Conservation (phyloP, 352 stramenopile species). For the Aphanomyces astaci region DNA sequence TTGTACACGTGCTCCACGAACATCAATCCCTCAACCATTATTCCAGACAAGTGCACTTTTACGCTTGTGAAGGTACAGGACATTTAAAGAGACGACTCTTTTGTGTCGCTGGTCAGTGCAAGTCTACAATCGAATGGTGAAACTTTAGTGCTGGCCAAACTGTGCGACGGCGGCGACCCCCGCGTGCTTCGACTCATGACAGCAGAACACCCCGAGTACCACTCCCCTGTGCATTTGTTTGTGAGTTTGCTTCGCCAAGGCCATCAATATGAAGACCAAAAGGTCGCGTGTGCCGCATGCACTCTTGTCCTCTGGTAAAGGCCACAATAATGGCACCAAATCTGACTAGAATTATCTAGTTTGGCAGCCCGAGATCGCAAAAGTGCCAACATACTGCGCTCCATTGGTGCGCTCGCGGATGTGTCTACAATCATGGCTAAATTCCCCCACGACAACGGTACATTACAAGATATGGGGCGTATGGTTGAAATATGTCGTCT, state of each 20-base stretch:
- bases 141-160: constrained; percentile 47
- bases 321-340: not conserved
- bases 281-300: constrained; percentile 61
- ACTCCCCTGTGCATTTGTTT: constrained; percentile 55
- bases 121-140: not conserved
- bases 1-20: constrained; percentile 58
- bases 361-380: constrained; percentile 48
- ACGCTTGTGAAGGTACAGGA: constrained; percentile 55
- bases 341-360: constrained; percentile 19
- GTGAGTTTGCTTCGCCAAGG: constrained; percentile 65
- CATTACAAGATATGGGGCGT: too few species aligned
- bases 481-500: too few species aligned
- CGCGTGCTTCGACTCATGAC: constrained; percentile 48
- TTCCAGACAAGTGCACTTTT: constrained; percentile 78
- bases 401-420: constrained; percentile 52
- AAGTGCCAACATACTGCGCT: constrained; percentile 42
- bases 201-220: constrained; percentile 29
- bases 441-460: constrained; percentile 43
- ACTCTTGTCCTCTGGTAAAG: constrained; percentile 64
- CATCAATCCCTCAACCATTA: constrained; percentile 79
- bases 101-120: too few species aligned
- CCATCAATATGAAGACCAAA: constrained; percentile 71
- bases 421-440: constrained; percentile 69
- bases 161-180: constrained; percentile 59
- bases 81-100: too few species aligned